These are phyloP conservation scores for Spizellomyces sp. DNA, from an alignment of 192 early-diverging fungal genomes.

Conservation along the genomic window DNA sequence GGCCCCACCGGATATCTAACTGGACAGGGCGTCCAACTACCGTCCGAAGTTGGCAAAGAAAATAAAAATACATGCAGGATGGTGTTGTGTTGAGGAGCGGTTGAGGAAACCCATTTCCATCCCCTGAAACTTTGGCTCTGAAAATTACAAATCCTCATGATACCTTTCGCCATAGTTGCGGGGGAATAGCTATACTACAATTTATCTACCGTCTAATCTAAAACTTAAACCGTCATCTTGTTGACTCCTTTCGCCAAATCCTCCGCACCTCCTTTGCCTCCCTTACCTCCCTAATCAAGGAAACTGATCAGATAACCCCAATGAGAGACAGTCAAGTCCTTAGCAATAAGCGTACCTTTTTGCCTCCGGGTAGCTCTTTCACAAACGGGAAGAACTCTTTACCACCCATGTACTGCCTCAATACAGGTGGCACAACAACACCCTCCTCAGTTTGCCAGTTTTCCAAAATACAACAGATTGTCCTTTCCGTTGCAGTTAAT, in stretches of 20 bases:
- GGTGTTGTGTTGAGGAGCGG: too few species aligned
- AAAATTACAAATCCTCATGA: too few species aligned
- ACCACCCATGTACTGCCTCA: conserved; percentile 94
- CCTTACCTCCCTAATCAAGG: neutral
- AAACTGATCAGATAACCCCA: neutral
- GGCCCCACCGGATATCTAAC: too few species aligned
- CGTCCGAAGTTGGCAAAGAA: too few species aligned
- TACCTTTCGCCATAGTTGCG: too few species aligned
- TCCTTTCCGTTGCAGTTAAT: conserved; percentile 91
- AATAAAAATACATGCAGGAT: too few species aligned
- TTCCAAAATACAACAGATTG: conserved; percentile 93
- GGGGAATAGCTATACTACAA: too few species aligned
- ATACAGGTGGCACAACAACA: conserved; percentile 79
- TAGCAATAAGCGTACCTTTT: conserved; percentile 19
- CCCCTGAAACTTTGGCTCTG: too few species aligned
- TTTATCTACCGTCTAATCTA: too few species aligned
- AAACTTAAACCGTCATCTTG: conserved; percentile 14
- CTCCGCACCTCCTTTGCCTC: conserved; percentile 6
- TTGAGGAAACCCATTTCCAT: too few species aligned
- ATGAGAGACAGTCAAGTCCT: neutral
- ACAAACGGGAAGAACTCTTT: conserved; percentile 88
- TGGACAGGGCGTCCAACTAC: too few species aligned
- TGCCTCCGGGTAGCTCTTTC: conserved; percentile 22
- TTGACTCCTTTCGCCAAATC: conserved; percentile 24
- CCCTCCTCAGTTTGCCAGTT: conserved; percentile 93